A percentile compares a stretch with the other conserved stretches of the same genome.
phyloP scores from a whole-genome alignment of 495 filamentous ascomycete genomes.

The Hyaloscypha bicolor region DNA sequence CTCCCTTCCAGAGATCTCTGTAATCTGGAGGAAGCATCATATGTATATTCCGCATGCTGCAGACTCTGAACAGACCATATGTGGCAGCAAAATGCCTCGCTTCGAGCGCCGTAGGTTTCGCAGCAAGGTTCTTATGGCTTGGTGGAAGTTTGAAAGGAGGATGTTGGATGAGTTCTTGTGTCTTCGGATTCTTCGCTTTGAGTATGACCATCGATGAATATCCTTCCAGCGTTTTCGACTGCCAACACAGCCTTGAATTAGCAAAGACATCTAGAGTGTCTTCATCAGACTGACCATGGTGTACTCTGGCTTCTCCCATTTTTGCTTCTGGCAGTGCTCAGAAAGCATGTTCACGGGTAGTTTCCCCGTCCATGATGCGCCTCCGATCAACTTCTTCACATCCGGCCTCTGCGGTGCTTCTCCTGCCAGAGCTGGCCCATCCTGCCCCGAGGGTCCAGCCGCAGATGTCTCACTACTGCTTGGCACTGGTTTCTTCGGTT shows the following conservation, averaged over 20 bases:
- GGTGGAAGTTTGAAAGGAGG: conserved; percentile 82
- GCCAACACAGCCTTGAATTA: background rate
- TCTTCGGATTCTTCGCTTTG: conserved; percentile 79
- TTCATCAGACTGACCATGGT: conserved; percentile 54
- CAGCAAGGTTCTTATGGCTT: conserved; percentile 65
- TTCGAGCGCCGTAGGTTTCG: conserved; percentile 77
- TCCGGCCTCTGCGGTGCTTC: conserved; percentile 75
- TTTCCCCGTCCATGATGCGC: conserved; percentile 97
- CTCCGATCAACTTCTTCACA: conserved; percentile 86
- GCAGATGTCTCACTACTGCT: conserved; percentile 38
- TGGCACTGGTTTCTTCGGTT: conserved; percentile 45
- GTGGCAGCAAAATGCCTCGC: conserved; percentile 91
- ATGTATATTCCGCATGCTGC: conserved; percentile 91
- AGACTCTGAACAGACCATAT: conserved; percentile 86
- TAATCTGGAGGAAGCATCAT: conserved; percentile 93
- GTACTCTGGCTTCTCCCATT: conserved; percentile 94
- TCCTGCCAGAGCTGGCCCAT: conserved; percentile 40
- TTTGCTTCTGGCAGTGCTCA: conserved; percentile 93
- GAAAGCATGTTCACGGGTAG: conserved; percentile 89
- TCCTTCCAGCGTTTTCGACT: conserved; percentile 51
- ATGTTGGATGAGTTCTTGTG: conserved; percentile 68
- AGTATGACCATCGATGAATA: conserved; percentile 80
- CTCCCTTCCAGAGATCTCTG: conserved; percentile 81
- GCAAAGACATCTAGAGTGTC: background rate
- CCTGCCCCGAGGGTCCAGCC: conserved; percentile 29